Base-by-base conservation (phyloP, 2,329 filamentous ascomycete species). In the Ambrosiella xylebori region DNA sequence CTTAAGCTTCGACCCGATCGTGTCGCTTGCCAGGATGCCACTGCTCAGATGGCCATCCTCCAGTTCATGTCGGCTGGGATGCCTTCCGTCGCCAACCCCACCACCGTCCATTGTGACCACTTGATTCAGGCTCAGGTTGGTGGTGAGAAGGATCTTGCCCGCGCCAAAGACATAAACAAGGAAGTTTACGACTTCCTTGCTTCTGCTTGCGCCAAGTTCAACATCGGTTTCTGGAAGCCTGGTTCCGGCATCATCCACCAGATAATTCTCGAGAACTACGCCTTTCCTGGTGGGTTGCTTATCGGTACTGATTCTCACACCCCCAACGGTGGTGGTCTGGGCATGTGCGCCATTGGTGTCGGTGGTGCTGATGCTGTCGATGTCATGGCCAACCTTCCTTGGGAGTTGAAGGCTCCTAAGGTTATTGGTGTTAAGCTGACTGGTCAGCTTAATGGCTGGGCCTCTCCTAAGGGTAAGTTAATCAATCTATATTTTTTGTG, bases 1-100 rank as follows among this genome's bases (percentile, higher is more conserved):
- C 82, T 98, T 65, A 96, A 91, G 78, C 84, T 98, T 65, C 87
- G 93, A 64, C 93, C 93, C 60, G 93, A 98, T 71, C 88, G 93
- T 73, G 93, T 98, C 68, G 93, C 93, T 72, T 97, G 93, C 80
- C 93, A 98, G 79, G 93, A 98, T 81, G 93, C 93, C 70, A 97
- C 93, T 61, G 93, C 93, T 63, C 93, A 98, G 80, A 98, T 98
- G 93, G 93, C 93, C 64, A 95, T 98, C 65, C 80, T 98, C 61
- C 93, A 98, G 78, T 98, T 98, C 81, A 98, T 98, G 90, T 95
- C 88, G 58, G 91, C 93, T 61, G 91, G 91, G 71, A 91, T 98
- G 88, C 87, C 88, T 64, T 84, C 85, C 27, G 93, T 97, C 62
- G 90, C 90, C 63, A 97, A 94, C 67, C 93, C 93, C 56, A 83